phyloP scores from a whole-genome alignment of 2,329 filamentous ascomycete genomes.

The Ceratocystis lukuohia region DNA sequence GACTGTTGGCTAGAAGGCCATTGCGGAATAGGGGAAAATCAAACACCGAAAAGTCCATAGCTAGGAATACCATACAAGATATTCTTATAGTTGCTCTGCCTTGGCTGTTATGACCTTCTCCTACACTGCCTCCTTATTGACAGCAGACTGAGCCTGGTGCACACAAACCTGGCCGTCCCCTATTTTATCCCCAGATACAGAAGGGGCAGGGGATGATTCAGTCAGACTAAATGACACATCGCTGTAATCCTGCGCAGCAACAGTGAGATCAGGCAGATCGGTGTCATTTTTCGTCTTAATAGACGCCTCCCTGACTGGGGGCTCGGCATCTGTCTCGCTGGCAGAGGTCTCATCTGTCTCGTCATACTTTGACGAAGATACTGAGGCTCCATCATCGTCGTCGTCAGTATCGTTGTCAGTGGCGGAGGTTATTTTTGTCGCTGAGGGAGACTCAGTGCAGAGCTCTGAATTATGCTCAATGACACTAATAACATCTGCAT shows the following conservation, averaged over 20 bases:
- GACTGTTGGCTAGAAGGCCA: not conserved
- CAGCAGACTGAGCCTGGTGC: not conserved
- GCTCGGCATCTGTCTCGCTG: slow-evolving; percentile 13
- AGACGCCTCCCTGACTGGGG: slow-evolving; percentile 4
- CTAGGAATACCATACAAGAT: not conserved
- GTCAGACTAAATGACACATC: slow-evolving; percentile 17
- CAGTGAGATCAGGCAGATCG: slow-evolving; percentile 11
- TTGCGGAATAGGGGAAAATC: not conserved
- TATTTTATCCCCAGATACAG: not conserved
- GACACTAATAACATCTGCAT: slow-evolving; percentile 1
- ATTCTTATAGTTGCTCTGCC: not conserved
- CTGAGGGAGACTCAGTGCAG: not conserved
- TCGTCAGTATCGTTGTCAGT: not conserved
- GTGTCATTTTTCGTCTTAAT: not conserved
- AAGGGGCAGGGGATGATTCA: slow-evolving; percentile 8
- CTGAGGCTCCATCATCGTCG: slow-evolving; percentile 8
- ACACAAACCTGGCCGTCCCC: not conserved
- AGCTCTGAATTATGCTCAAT: slow-evolving; percentile 1
- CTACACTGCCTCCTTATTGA: not conserved
- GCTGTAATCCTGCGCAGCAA: slow-evolving; percentile 13
- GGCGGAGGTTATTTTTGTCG: not conserved
- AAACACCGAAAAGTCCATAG: not conserved
- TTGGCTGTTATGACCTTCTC: not conserved
- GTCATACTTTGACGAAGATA: slow-evolving; percentile 6
- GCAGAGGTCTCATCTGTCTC: slow-evolving; percentile 11